Evolutionary conservation across 371 early-diverging fungal species (phyloP).

Genomic region (Coemansia sp.): DNA sequence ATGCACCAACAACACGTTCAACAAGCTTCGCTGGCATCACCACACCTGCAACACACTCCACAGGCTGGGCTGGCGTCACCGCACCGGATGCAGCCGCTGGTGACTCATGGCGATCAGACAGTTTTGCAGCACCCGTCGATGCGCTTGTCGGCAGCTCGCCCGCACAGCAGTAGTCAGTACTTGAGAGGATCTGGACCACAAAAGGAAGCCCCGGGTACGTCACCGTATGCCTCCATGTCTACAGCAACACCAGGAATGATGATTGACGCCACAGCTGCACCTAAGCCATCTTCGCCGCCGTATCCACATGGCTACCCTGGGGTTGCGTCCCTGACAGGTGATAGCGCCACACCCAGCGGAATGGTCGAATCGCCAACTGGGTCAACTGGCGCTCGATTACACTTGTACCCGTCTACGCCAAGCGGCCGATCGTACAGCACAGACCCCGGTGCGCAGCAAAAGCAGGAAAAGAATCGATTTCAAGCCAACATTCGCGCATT

Average conservation of each 20-base stretch:
- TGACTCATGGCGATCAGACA: constrained; percentile 24
- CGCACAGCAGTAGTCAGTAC: constrained; percentile 2
- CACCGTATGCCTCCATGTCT: constrained; percentile 22
- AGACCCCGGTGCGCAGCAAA: constrained; percentile 15
- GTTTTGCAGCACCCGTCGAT: constrained; percentile 29
- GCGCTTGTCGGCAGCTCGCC: constrained; percentile 11
- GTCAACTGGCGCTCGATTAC: not conserved
- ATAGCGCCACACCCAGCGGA: constrained; percentile 8
- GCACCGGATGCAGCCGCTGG: not conserved
- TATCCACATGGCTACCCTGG: not conserved
- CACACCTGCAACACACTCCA: constrained; percentile 7
- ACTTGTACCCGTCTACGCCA: not conserved
- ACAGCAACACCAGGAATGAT: constrained; percentile 21
- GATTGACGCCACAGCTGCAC: constrained; percentile 20
- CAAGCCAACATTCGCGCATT: constrained; percentile 48
- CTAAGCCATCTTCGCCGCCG: constrained; percentile 31
- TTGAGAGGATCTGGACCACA: constrained; percentile 4
- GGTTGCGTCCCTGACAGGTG: not conserved
- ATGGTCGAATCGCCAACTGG: constrained; percentile 30
- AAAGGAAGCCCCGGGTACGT: constrained; percentile 6
- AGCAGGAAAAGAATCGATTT: constrained; percentile 46
- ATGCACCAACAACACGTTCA: constrained; percentile 17
- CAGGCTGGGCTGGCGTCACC: not conserved
- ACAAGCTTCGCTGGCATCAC: constrained; percentile 15
- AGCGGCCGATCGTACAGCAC: constrained; percentile 6